phyloP scores from a whole-genome alignment of 192 early-diverging fungal species.

The Linnemannia elongata region DNA sequence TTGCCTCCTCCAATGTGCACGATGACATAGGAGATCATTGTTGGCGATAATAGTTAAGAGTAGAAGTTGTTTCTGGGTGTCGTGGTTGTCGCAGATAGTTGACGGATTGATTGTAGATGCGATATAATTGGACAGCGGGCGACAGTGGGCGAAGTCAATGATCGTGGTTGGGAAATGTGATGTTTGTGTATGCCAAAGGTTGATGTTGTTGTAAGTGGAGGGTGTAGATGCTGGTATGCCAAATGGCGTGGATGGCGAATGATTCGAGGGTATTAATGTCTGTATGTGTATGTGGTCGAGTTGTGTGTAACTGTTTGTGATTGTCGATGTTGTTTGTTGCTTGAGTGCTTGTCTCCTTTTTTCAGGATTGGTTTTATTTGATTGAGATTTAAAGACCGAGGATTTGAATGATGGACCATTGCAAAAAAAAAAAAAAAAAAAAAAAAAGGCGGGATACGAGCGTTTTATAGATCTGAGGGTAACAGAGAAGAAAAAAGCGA shows the following conservation, averaged over 20 bases:
- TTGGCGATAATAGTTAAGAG: constrained; percentile 30
- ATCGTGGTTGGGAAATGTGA: not conserved
- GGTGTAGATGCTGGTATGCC: constrained; percentile 1
- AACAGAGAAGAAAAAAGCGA: not conserved
- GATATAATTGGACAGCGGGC: not conserved
- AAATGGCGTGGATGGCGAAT: not conserved
- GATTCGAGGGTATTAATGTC: not conserved
- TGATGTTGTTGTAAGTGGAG: not conserved
- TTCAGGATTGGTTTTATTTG: not conserved
- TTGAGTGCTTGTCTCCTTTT: not conserved
- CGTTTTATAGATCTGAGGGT: not conserved
- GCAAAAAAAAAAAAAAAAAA: not conserved
- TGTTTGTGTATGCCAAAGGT: not conserved
- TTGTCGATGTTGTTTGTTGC: not conserved
- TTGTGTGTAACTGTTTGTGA: not conserved
- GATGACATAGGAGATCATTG: constrained; percentile 64
- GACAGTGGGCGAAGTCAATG: not conserved
- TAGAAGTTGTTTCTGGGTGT: not conserved
- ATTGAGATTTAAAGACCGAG: not conserved
- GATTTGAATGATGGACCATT: not conserved
- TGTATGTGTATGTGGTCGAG: not conserved
- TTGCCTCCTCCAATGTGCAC: constrained; percentile 39
- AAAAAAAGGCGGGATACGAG: not conserved
- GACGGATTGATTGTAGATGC: no score
- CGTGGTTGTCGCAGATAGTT: not conserved